Base-by-base conservation (phyloP, 345 rosid genomes). In the Melaleuca quinquenervia region DNA sequence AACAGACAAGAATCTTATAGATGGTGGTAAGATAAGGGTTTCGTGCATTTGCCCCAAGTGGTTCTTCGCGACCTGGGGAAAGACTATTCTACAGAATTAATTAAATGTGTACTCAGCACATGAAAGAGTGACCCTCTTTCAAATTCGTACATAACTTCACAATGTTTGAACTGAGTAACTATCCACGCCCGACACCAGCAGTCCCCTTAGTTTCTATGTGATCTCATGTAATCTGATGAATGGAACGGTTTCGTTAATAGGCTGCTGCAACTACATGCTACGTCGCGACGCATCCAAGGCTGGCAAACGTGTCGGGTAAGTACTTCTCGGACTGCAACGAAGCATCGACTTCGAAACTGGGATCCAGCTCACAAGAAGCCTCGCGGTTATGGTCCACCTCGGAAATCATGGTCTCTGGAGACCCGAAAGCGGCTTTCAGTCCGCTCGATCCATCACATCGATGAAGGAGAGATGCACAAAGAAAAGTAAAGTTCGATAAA, bases 211-310 rank as follows among this genome's bases (percentile, higher is more conserved):
- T 13, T 58, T 58, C 70, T 0, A 12, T 58, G 70, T n/a, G n/a
- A n/a, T 58, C 36, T 13, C 4, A 58, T 58, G 70, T 70, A 41
- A 70, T 70, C 26, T 36, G 80, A 70, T 18, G 80, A 70, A 36
- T 70, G 13, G 20, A 50, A 18, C 21, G 84, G 22, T 11, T 14
- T 52, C 24, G 3, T 32, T 49, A 3, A 49, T 84, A 96, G 99
- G 99, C 97, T 84, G 98, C 98, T 15, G 98, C 99, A 8, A 96
- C 98, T n/a, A 96, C 98, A 16, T 96, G 99, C 86, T 98, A 93
- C 86, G 98, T 93, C 11, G 98, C 98, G 10, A 90, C 95, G 3
- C 91, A 93, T 86, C 95, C 95, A 32, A 93, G 93, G 87, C 82
- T 98, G 83, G 52, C 58, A 53, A 91, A 92, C 36, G 90, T 91